phyloP scores from a whole-genome alignment of 306 rosid species.

The Nissolia schottii region DNA sequence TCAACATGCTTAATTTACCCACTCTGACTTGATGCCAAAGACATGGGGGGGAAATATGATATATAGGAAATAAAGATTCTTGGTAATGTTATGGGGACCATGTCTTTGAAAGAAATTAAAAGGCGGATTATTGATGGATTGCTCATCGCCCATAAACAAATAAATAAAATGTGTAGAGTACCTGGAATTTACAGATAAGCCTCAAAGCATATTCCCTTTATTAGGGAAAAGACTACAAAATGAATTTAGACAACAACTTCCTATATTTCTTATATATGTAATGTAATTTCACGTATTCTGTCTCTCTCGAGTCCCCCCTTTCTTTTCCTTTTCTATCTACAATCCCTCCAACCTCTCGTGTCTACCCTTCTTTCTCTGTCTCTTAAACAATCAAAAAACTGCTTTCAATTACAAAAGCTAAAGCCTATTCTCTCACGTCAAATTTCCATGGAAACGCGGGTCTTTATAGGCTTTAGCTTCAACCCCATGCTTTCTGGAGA shows the following conservation, averaged over 20 bases:
- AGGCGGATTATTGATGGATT: constrained; percentile 46
- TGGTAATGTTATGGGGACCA: not conserved
- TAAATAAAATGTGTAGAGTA: not conserved
- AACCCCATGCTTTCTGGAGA: constrained; percentile 99
- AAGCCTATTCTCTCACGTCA: constrained; percentile 22
- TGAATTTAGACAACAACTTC: constrained; percentile 53
- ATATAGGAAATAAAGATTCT: not conserved
- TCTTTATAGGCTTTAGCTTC: constrained; percentile 93
- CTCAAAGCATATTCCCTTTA: constrained; percentile 47
- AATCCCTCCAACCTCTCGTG: constrained; percentile 22
- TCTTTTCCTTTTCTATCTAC: constrained; percentile 58
- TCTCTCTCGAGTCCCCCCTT: constrained; percentile 16
- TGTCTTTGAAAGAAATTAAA: not conserved
- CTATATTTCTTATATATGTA: constrained; percentile 24
- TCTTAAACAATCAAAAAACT: constrained; percentile 27
- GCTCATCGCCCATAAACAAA: constrained; percentile 39
- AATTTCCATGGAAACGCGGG: constrained; percentile 54
- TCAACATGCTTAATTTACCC: not conserved
- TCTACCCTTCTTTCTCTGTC: constrained; percentile 17
- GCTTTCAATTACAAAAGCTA: constrained; percentile 26
- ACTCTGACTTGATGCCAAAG: not conserved
- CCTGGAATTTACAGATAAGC: constrained; percentile 43
- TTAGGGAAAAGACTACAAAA: constrained; percentile 56
- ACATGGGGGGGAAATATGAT: not conserved
- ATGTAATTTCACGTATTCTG: constrained; percentile 24